Evolutionary conservation across 2,329 filamentous ascomycete genomes (phyloP).

Genomic region (Paraphaeosphaeria minitans): DNA sequence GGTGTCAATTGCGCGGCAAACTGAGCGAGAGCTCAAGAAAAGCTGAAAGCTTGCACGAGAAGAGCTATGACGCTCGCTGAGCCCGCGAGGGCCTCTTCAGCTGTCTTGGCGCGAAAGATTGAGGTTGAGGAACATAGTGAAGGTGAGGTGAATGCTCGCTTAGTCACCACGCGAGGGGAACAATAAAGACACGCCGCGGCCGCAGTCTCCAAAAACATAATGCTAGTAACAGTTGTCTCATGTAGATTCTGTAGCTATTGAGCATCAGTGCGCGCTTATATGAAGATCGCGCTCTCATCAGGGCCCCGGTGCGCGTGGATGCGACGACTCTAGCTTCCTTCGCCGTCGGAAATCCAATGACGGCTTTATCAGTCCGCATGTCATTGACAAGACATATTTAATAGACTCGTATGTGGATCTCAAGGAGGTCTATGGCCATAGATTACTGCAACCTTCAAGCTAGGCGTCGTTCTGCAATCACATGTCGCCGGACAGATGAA

Average conservation of each 20-base stretch:
- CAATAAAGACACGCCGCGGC: neutral
- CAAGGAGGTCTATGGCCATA: too few relatives aligned
- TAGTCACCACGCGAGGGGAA: neutral
- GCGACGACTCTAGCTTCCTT: neutral
- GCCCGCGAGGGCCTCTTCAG: neutral
- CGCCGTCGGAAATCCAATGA: neutral
- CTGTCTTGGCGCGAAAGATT: neutral
- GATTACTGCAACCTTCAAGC: too few relatives aligned
- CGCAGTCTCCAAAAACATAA: neutral
- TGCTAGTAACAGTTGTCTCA: too few relatives aligned
- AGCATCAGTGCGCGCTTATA: too few relatives aligned
- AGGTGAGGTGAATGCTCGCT: neutral
- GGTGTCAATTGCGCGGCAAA: neutral
- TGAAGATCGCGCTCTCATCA: too few relatives aligned
- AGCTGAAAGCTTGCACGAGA: neutral
- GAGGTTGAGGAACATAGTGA: neutral
- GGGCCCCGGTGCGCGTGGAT: neutral
- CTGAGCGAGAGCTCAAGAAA: neutral
- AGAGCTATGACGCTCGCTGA: neutral
- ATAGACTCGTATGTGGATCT: too few relatives aligned
- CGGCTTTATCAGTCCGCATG: fast-evolving
- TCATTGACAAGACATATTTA: neutral
- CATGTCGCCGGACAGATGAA: too few relatives aligned
- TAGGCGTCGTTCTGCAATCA: too few relatives aligned
- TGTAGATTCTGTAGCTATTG: too few relatives aligned